Conservation (phyloP, 1,139 yeast species). For the Lodderomyces theae region DNA sequence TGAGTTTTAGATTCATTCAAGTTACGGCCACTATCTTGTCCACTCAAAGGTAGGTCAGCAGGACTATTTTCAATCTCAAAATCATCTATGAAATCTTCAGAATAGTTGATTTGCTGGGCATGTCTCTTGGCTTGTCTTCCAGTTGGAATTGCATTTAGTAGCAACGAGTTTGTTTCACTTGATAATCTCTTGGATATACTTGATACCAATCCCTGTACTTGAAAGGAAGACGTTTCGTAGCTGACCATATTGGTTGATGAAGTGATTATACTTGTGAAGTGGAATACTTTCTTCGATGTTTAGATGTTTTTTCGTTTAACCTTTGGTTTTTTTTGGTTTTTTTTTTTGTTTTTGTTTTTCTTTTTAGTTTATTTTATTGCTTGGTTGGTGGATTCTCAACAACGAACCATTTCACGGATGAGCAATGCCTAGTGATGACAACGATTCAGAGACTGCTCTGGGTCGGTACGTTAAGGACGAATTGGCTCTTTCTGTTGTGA, state of each 20-base stretch:
- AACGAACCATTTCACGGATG: neutral
- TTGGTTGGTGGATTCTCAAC: neutral
- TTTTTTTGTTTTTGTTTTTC: slow-evolving; percentile 5
- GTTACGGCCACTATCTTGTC: slow-evolving; percentile 6
- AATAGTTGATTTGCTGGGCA: slow-evolving; percentile 75
- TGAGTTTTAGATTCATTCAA: slow-evolving; percentile 21
- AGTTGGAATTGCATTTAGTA: slow-evolving; percentile 65
- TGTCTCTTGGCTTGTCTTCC: slow-evolving; percentile 75
- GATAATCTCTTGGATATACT: slow-evolving; percentile 45
- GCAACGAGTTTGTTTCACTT: slow-evolving; percentile 51
- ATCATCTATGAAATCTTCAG: slow-evolving; percentile 63
- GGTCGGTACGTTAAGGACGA: slow-evolving; percentile 14
- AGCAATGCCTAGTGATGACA: neutral
- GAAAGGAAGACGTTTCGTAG: slow-evolving; percentile 25
- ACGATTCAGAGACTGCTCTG: slow-evolving; percentile 5
- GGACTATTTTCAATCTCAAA: slow-evolving; percentile 68
- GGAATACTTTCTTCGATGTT: too few relatives aligned
- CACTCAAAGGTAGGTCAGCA: slow-evolving; percentile 11
- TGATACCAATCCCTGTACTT: slow-evolving; percentile 75
- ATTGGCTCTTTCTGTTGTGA: too few relatives aligned
- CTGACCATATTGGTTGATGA: slow-evolving; percentile 11
- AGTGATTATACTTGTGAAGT: too few relatives aligned
- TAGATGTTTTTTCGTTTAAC: too few relatives aligned
- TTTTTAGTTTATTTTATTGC: slow-evolving; percentile 1
- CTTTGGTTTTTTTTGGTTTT: neutral